A percentile compares a stretch with the other conserved stretches of the same genome.
Conservation (phyloP, 768 basidiomycete species). For the Cytidiella melzeri region DNA sequence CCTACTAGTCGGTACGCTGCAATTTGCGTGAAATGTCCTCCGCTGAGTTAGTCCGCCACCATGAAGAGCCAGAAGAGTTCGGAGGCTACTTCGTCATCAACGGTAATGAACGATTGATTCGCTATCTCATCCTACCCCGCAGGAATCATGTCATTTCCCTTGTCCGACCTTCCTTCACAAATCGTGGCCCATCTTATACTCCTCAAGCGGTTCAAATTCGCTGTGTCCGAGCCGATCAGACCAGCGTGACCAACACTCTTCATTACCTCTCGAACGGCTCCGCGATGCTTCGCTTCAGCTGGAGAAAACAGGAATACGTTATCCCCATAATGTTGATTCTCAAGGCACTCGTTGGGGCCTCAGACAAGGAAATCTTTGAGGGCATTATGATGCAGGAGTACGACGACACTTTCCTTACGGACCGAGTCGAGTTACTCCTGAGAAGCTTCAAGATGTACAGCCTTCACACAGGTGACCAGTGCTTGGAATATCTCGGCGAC, state of each 20-base stretch:
- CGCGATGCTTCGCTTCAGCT: constrained; percentile 94
- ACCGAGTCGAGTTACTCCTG: constrained; percentile 90
- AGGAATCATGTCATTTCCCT: constrained; percentile 94
- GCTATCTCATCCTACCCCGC: constrained; percentile 93
- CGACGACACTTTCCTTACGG: constrained; percentile 94
- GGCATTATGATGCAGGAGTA: constrained; percentile 96
- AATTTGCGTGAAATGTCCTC: constrained; percentile 85
- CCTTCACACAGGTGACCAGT: constrained; percentile 83
- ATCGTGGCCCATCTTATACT: constrained; percentile 93
- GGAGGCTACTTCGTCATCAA: constrained; percentile 99
- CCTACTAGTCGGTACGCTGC: constrained; percentile 75
- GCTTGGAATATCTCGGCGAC: constrained; percentile 91
- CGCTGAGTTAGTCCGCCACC: constrained; percentile 76
- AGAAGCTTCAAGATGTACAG: constrained; percentile 94
- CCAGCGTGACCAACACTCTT: constrained; percentile 90
- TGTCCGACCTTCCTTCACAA: constrained; percentile 83
- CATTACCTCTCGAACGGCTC: constrained; percentile 96
- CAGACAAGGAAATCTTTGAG: constrained; percentile 95
- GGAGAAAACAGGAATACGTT: constrained; percentile 97
- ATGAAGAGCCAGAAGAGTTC: constrained; percentile 98
- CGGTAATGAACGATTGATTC: constrained; percentile 97
- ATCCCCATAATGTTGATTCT: constrained; percentile 96
- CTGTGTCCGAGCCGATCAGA: constrained; percentile 90
- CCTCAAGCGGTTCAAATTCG: constrained; percentile 93
- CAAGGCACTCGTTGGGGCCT: constrained; percentile 86